These are phyloP conservation scores for Didymella glomerata DNA, from an alignment of 2,329 filamentous ascomycete species.

Conservation along the genomic window DNA sequence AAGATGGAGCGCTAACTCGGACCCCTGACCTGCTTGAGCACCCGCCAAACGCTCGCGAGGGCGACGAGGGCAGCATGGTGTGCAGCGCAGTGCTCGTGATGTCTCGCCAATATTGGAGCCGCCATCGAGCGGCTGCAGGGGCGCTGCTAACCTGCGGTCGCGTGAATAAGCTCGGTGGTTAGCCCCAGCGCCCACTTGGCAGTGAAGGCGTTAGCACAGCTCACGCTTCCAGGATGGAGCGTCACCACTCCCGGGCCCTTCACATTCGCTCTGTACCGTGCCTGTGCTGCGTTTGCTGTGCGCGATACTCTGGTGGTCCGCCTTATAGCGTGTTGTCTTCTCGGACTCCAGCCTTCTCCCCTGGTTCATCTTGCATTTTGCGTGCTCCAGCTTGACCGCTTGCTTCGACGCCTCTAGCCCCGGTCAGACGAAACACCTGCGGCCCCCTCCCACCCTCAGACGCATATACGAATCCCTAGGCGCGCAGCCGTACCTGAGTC, in stretches of 20 bases:
- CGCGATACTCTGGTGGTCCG: constrained; percentile 9
- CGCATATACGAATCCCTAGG: constrained; percentile 6
- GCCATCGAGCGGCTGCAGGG: constrained; percentile 19
- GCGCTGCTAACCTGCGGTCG: constrained; percentile 9
- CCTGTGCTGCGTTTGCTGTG: constrained; percentile 13
- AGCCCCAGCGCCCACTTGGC: constrained; percentile 14
- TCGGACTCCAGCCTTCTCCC: constrained; percentile 4
- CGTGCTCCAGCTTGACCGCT: constrained; percentile 19
- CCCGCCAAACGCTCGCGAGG: constrained; percentile 2
- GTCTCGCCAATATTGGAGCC: constrained; percentile 4
- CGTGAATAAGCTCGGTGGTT: constrained; percentile 13
- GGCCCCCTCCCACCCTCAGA: constrained; percentile 12
- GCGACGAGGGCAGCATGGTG: constrained; percentile 2
- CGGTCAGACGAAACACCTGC: constrained; percentile 18
- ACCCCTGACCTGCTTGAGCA: constrained; percentile 11
- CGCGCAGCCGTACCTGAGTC: constrained; percentile 14
- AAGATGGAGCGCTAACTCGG: constrained; percentile 8
- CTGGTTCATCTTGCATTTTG: constrained; percentile 18
- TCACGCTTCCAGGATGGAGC: constrained; percentile 9
- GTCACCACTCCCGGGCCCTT: constrained; percentile 7
- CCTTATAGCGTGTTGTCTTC: constrained; percentile 3
- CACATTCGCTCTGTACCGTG: constrained; percentile 12
- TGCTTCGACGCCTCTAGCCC: constrained; percentile 20
- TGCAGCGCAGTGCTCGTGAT: constrained; percentile 12
- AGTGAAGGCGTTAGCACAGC: constrained; percentile 11